These are phyloP conservation scores for Purshia tridentata DNA, from an alignment of 306 rosid genomes.

Conservation along the genomic window DNA sequence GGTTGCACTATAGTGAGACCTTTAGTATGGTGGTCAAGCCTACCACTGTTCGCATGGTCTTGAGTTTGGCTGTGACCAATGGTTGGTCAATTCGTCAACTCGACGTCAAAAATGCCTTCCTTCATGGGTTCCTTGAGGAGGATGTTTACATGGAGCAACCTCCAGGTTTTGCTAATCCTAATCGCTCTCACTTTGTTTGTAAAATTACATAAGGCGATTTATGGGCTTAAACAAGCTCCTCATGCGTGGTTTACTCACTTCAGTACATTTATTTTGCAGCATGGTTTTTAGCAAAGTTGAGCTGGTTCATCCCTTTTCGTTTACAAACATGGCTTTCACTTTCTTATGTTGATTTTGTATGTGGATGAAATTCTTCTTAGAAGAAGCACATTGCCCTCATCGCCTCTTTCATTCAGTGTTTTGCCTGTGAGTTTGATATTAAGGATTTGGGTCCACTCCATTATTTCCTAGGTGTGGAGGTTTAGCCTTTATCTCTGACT, in stretches of 20 bases:
- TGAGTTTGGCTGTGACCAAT: too few relatives aligned
- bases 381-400: neutral
- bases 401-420: neutral
- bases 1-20: too few relatives aligned
- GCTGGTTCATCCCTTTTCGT: neutral
- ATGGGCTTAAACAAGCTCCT: neutral
- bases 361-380: neutral
- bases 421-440: neutral
- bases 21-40: too few relatives aligned
- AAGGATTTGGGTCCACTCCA: neutral
- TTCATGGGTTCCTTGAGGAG: too few relatives aligned
- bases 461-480: neutral
- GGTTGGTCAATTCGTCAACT: too few relatives aligned
- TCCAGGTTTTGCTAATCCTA: neutral
- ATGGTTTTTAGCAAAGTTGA: neutral
- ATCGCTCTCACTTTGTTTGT: neutral
- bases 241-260: neutral
- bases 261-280: fast-evolving
- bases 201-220: neutral
- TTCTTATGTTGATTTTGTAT: neutral
- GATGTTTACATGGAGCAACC: too few relatives aligned
- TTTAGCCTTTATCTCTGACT: neutral
- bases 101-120: too few relatives aligned
- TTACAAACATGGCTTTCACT: neutral
- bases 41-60: too few relatives aligned